Base-by-base conservation (phyloP, 257 asterid genomes). In the Misopates orontium region DNA sequence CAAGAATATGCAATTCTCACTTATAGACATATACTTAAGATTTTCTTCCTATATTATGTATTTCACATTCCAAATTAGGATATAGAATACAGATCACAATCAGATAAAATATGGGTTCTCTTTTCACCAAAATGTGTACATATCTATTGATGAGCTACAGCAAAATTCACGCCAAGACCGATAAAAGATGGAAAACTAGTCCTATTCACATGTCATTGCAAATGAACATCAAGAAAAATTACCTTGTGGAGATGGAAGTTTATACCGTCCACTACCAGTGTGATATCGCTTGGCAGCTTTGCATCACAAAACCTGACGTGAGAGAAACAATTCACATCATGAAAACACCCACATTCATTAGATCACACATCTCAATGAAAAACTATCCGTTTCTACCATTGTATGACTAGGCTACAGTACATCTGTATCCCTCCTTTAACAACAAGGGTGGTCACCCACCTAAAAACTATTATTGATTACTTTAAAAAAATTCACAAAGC, bases 181-280 rank as follows among this genome's bases (percentile, higher is more conserved):
- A 18, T 50, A 53, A 24, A 36, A 60, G 48, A 44, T 48, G 58
- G 44, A 18, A 3, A 36, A 10, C 41, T 50, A 44, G 17, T 39
- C 14, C 18, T 10, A 24, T 14, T 39, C 18, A 47, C 31, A 66
- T 60, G 15, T 20, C 24, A 25, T 49, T 19, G 42, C 48, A 50
- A 59, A 17, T 51, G 32, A 62, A 10, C 31, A 47, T 67, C 31
- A 68, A 65, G 48, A 54, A 55, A 53, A 63, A 55, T 62, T 82
- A 92, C 97, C 97, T 93, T 93, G 78, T 93, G 97, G 75, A 93
- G 94, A 85, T 82, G 96, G 83, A 93, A 87, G 64, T 71, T 80
- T 49, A 83, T 77, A 32, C 81, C 85, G 13, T 80, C 89, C 54
- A 93, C 90, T 50, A 83, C 86, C 83, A 90, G 68, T 18, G 84